Conservation (phyloP, 1,284 basidiomycete species). For the Ustanciosporium gigantosporum region DNA sequence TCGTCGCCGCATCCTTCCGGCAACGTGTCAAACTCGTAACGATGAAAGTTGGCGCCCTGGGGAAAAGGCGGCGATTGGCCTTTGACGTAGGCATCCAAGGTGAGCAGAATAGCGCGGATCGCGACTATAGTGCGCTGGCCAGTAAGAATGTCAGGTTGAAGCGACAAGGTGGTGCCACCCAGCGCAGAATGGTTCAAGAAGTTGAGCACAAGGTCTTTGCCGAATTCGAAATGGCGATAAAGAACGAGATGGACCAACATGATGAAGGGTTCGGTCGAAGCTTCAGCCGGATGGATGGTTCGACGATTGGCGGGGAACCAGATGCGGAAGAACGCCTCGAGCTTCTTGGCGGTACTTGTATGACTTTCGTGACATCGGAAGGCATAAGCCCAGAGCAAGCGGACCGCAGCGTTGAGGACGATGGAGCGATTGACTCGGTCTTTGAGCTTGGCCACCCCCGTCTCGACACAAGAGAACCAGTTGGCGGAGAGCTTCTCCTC, state of each 20-base stretch:
- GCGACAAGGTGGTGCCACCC: conserved; percentile 46
- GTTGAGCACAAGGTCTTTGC: conserved; percentile 74
- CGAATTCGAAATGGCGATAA: conserved; percentile 83
- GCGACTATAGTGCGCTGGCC: conserved; percentile 70
- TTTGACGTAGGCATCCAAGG: conserved; percentile 73
- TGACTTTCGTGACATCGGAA: conserved; percentile 85
- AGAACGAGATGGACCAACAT: conserved; percentile 82
- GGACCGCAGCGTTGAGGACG: conserved; percentile 79
- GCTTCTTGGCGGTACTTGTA: conserved; percentile 75
- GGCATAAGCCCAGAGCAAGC: conserved; percentile 89
- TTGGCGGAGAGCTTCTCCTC: conserved; percentile 81
- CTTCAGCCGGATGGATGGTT: conserved; percentile 72
- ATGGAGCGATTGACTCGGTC: conserved; percentile 76
- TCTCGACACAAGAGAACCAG: conserved; percentile 68
- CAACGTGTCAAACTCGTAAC: conserved; percentile 61
- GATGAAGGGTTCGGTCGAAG: conserved; percentile 76
- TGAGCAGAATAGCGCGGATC: conserved; percentile 76
- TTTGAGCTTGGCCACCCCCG: conserved; percentile 76
- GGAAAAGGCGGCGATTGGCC: conserved; percentile 76
- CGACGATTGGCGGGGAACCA: conserved; percentile 78
- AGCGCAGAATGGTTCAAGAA: conserved; percentile 49
- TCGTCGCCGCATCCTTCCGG: conserved; percentile 40
- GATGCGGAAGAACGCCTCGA: conserved; percentile 76
- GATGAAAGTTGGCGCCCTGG: conserved; percentile 71
- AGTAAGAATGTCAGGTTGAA: conserved; percentile 52